Conservation (phyloP, 768 basidiomycete genomes). For the Suillus subalutaceus region DNA sequence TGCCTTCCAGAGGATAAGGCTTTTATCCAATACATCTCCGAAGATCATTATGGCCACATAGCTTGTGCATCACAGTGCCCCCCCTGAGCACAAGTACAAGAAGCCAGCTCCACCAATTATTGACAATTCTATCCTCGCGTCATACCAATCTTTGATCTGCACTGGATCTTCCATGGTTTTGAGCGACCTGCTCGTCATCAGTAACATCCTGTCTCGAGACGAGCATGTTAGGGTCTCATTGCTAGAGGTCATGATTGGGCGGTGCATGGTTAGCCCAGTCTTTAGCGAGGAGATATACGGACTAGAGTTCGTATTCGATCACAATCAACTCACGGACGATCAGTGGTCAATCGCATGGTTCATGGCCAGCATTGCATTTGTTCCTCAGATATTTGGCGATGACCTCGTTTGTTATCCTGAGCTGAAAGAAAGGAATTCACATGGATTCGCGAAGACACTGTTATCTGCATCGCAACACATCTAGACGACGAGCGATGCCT, state of each 20-base stretch:
- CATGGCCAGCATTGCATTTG: not conserved
- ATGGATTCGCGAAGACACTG: constrained; percentile 3
- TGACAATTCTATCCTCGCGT: no score
- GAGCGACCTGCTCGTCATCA: not conserved
- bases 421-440: not conserved
- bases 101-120: no score
- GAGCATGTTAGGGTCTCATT: not conserved
- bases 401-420: not conserved
- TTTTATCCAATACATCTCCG: not conserved
- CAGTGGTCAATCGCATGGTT: not conserved
- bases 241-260: not conserved
- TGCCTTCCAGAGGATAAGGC: not conserved
- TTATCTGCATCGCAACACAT: constrained; percentile 18
- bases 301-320: not conserved
- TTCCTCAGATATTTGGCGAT: not conserved
- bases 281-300: not conserved
- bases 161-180: no score
- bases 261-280: no score
- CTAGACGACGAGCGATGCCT: constrained; percentile 23
- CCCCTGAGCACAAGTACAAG: no score
- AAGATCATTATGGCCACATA: not conserved
- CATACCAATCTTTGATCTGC: no score
- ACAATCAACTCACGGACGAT: not conserved
- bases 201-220: not conserved
- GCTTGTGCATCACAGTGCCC: not conserved